Evolutionary conservation across 2,329 filamentous ascomycete genomes (phyloP), one percentile per base, ranked within the genome.

Genomic region (Tolypocladium tundrense): DNA sequence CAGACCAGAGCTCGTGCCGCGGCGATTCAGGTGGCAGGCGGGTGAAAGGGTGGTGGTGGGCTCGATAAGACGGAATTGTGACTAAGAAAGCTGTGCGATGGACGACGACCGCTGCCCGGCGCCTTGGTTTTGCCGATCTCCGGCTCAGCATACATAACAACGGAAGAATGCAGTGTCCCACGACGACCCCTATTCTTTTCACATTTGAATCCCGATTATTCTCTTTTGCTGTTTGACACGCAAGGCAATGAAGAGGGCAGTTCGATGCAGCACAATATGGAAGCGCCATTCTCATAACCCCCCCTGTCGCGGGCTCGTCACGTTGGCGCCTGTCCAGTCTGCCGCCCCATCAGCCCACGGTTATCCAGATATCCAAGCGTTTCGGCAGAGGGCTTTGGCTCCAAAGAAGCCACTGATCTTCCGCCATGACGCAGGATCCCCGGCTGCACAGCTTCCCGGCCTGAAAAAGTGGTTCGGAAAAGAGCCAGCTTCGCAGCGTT

Each of bases 391-490:
- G 41, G 84, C 78, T 41, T 85, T 87, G 65, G 61, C 66, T 1
- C 74, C 79, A 1, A 76, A 80, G 53, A 71, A 68, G 21, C 86
- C 87, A 4, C 60, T 67, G 2, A 69, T 77, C 11, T 68, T 86
- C 21, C 72, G 84, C 7, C 76, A 75, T n/a, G 68, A 70, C 39
- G 66, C 68, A 8, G 65, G 68, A 2, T 80, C 80, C 54, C 61
- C 68, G 2, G 58, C 64, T 1, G 31, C 54, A 13, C 48, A 62
- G 33, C 66, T 87, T 1, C 82, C 84, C 0, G 84, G 84, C 1
- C 70, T 77, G 24, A 65, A 65, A 4, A 82, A 80, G 61, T 89
- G 87, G 87, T 89, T 90, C 64, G 58, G 59, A 39, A 52, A 59
- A 24, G 53, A 61, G 19, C 42, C 14, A 3, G 6, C 45, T 21